A percentile compares a stretch with the other conserved stretches of the same genome.
phyloP scores from a whole-genome alignment of 495 filamentous ascomycete genomes.

The Penicillium mononematosum region DNA sequence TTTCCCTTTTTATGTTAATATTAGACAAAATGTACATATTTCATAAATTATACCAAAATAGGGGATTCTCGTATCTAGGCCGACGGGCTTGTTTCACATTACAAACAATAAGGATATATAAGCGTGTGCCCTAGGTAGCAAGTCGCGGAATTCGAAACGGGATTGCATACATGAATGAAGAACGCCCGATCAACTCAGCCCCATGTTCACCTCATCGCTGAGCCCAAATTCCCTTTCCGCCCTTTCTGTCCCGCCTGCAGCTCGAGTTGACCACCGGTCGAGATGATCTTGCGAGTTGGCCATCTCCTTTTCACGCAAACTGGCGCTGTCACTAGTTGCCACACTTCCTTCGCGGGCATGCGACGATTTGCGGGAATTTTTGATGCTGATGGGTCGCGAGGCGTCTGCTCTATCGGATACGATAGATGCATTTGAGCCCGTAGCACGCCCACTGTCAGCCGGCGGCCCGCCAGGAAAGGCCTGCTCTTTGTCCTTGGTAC shows the following conservation, averaged over 20 bases:
- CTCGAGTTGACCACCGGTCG: conserved; percentile 44
- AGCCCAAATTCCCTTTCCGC: conserved; percentile 47
- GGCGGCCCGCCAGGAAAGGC: conserved; percentile 26
- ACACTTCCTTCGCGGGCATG: conserved; percentile 33
- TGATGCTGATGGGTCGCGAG: conserved; percentile 39
- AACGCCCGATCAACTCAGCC: conserved; percentile 41
- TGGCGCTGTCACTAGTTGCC: conserved; percentile 44
- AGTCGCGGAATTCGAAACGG: neutral
- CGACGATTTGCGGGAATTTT: conserved; percentile 30
- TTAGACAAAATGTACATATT: too few species aligned
- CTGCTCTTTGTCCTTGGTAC: conserved; percentile 37
- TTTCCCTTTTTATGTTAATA: too few species aligned
- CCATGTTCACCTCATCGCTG: conserved; percentile 56
- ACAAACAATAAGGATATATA: conserved; percentile 4
- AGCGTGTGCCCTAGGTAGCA: neutral
- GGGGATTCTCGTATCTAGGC: too few species aligned
- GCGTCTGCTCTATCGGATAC: conserved; percentile 22
- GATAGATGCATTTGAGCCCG: conserved; percentile 14
- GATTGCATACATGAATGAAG: neutral
- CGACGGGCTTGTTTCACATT: neutral
- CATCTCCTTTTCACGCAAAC: conserved; percentile 47
- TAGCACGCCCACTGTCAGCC: conserved; percentile 20
- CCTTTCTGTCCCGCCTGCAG: conserved; percentile 42
- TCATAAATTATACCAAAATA: too few species aligned
- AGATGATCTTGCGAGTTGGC: conserved; percentile 49